A percentile compares a stretch with the other conserved stretches of the same genome.
phyloP scores from a whole-genome alignment of 2,329 filamentous ascomycete species.

The Diaporthe vaccinii region DNA sequence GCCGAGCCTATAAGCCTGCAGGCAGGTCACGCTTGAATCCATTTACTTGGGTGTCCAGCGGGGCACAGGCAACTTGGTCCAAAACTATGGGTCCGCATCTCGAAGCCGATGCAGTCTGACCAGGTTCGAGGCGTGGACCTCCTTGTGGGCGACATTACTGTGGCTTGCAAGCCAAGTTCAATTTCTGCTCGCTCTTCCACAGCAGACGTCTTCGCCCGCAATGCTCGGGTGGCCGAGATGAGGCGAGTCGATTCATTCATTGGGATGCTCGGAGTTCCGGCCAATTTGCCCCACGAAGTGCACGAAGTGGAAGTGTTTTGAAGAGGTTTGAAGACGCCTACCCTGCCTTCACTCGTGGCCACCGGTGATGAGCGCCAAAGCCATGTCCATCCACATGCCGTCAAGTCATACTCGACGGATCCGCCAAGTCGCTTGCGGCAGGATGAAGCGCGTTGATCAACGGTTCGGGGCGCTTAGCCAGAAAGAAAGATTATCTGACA shows the following conservation, averaged over 20 bases:
- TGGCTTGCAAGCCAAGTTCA: conserved; percentile 17
- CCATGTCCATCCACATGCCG: conserved; percentile 3
- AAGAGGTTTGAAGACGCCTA: neutral
- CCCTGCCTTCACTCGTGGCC: neutral
- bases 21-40: conserved; percentile 1
- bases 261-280: conserved; percentile 27
- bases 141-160: conserved; percentile 1
- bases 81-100: neutral
- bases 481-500: conserved; percentile 13
- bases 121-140: neutral
- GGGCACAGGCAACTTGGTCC: neutral
- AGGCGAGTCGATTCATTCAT: neutral
- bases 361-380: conserved; percentile 25
- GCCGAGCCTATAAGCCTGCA: conserved; percentile 27
- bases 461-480: conserved; percentile 28
- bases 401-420: conserved; percentile 22
- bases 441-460: conserved; percentile 18
- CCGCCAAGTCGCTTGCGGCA: conserved; percentile 30
- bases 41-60: neutral
- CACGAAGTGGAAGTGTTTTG: neutral
- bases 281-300: conserved; percentile 24
- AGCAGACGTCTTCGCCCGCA: conserved; percentile 8
- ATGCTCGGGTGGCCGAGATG: neutral
- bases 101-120: conserved; percentile 9
- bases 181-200: conserved; percentile 9